Conservation (phyloP, 139 green algal genomes). For the Chlamydomonas urium region DNA sequence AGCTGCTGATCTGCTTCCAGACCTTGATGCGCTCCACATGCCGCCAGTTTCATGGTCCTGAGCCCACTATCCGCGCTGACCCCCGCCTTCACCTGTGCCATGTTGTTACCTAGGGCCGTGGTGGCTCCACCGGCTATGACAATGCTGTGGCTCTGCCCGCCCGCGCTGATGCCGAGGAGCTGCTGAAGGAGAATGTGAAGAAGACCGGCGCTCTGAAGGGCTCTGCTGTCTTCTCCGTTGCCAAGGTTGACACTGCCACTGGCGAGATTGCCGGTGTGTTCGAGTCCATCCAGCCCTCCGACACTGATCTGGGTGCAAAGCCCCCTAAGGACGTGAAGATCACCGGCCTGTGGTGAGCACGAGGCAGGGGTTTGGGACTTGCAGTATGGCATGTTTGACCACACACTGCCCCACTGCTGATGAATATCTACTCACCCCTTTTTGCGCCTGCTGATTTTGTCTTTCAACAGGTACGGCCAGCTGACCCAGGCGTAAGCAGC, state of each 20-base stretch:
- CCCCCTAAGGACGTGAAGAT: constrained; percentile 99
- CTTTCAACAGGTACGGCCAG: constrained; percentile 2
- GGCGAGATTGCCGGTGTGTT: constrained; percentile 97
- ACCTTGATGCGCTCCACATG: not conserved
- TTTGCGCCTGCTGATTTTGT: not conserved
- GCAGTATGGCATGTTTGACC: constrained; percentile 24
- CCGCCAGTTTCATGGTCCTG: not conserved
- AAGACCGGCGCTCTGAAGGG: constrained; percentile 69
- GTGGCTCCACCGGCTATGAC: constrained; percentile 93
- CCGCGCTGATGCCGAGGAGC: constrained; percentile 73
- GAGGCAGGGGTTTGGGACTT: constrained; percentile 77
- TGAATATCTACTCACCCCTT: not conserved
- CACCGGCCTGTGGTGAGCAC: constrained; percentile 79
- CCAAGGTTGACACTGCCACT: constrained; percentile 82
- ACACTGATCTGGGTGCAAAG: constrained; percentile 98
- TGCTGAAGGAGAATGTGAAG: constrained; percentile 95
- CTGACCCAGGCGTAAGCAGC: constrained; percentile 8
- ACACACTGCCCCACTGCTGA: not conserved
- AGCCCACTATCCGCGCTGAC: not conserved
- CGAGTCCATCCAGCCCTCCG: constrained; percentile 96
- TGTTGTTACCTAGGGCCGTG: constrained; percentile 62
- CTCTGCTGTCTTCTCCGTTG: constrained; percentile 83
- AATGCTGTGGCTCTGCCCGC: constrained; percentile 91
- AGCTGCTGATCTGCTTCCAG: too few relatives aligned
- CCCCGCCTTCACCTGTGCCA: not conserved